Evolutionary conservation across 306 rosid species (phyloP).

Genomic region (Delonix regia): DNA sequence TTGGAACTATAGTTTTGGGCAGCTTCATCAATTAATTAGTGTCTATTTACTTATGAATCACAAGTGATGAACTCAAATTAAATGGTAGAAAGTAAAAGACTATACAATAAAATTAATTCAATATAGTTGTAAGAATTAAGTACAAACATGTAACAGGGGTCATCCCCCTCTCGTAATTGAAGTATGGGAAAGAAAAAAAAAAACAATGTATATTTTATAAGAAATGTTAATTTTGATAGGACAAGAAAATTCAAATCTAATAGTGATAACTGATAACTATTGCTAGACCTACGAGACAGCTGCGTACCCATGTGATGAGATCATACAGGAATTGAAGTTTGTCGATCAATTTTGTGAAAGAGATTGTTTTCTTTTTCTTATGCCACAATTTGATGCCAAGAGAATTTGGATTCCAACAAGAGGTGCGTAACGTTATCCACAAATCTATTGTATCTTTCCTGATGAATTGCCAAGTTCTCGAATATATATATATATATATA

Average conservation of each 20-base stretch:
- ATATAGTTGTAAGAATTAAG: too few species aligned
- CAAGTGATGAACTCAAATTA: neutral
- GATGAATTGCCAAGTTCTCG: neutral
- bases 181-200: too few species aligned
- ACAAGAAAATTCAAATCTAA: too few species aligned
- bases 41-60: neutral
- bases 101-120: too few species aligned
- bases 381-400: neutral
- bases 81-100: neutral
- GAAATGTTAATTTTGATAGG: too few species aligned
- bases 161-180: too few species aligned
- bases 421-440: conserved; percentile 3
- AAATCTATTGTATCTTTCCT: neutral
- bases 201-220: too few species aligned
- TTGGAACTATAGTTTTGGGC: neutral
- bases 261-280: neutral
- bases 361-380: neutral
- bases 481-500: too few species aligned
- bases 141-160: too few species aligned
- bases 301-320: neutral
- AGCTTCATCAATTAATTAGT: neutral
- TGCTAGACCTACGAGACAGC: neutral
- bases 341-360: neutral
- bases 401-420: conserved; percentile 4
- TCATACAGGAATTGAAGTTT: neutral